Base-by-base conservation (phyloP, 306 rosid species). In the Cicer cuneatum region DNA sequence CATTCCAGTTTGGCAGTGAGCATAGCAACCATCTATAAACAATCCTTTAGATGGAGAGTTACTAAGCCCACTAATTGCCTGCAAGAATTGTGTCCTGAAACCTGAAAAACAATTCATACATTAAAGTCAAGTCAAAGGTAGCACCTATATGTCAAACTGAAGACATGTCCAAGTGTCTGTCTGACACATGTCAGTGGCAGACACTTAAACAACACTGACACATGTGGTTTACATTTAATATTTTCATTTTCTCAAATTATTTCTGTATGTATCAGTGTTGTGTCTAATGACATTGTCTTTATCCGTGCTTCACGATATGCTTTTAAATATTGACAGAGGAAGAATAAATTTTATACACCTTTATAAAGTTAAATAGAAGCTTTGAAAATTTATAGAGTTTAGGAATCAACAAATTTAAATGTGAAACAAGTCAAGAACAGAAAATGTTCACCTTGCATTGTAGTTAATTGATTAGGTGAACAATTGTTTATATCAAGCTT, bases 1-100 rank as follows among this genome's bases (percentile, higher is more conserved):
- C 43, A 8, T 73, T 88, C 89, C 96, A 7, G 90, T 90, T 87
- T 94, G 99, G 82, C 99, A 92, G 82, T 94, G 99, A 3, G 96
- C 89, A 77, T 92, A 94, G 85, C 99, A 94, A 52, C 89, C 81
- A 54, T 92, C 97, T 66, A 92, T 83, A 45, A 92, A 94, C 79
- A 82, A 21, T 65, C 96, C 97, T 43, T 82, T 87, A 1, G 87
- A 73, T 46, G 85, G 52, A 59, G 88, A 54, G 79, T 11, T 41
- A 4, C 70, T 68, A 39, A 80, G 15, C 8, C 54, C 90, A 37
- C 71, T 79, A 53, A 90, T 12, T 67, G 95, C 96, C 58, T 56
- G 85, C 74, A 92, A 77, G 78, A 94, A 94, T 21, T 92, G 83
- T 56, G 18, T 8, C 85, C 99, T 88, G 81, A 90, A 93, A 39